Base-by-base conservation (phyloP, 106 monocot genomes). In the Agapanthus africanus region DNA sequence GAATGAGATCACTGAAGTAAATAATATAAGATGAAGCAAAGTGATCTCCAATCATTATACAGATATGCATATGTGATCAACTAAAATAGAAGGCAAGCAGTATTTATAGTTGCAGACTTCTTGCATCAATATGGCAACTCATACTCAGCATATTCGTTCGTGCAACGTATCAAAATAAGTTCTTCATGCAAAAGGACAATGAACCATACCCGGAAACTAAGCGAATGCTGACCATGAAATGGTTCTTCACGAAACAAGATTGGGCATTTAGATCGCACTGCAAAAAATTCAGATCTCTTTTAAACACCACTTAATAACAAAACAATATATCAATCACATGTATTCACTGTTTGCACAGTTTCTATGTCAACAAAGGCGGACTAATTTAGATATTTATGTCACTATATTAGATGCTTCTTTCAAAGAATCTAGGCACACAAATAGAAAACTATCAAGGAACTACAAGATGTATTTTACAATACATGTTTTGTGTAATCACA, bases 231-330 rank as follows among this genome's bases (percentile, higher is more conserved):
- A 93, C 63, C 83, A 93, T 73, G 14, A 40, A 68, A 64, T 80
- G 79, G 63, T 84, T 79, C 84, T 89, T 89, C 83, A 86, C 82
- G 76, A 93, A 84, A 71, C 93, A 93, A 16, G 93, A 77, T n/a
- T 77, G 79, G 40, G 51, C 70, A 68, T 81, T 70, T 50, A 93
- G 37, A 13, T 89, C 79, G 74, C 77, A 86, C 93, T 89, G 81
- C 11, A 78, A 74, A 67, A 66, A 36, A 36, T 62, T 15, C 36
- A 33, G 19, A 60, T 60, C 35, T 62, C 23, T 8, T 62, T 62
- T 18, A 36, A 62, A 62, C 4, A 62, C 36, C 36, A 57, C 56
- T 52, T 25, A 49, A n/a, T 30, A 18, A 2, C 11, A 57, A 57
- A 30, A 57, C 56, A 56, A 56, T 30, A 27, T 30, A 30, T 30